Conservation (phyloP, 257 asterid species). For the Nemophila menziesii region DNA sequence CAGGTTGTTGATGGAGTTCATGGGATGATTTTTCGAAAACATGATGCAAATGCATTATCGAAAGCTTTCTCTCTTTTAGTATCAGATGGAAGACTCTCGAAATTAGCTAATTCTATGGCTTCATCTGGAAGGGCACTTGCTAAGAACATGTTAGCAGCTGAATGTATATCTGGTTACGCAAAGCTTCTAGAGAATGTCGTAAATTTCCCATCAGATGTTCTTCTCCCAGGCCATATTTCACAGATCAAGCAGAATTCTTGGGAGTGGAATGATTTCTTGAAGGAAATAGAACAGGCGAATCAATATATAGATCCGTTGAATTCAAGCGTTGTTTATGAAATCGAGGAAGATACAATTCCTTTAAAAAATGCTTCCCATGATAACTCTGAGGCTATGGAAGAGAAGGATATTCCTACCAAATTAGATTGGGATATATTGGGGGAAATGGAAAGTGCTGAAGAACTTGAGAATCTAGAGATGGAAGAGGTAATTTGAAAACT, state of each 20-base stretch:
- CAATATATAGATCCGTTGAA: slow-evolving; percentile 20
- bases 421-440: slow-evolving; percentile 73
- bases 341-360: slow-evolving; percentile 47
- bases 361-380: slow-evolving; percentile 29
- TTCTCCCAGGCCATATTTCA: slow-evolving; percentile 53
- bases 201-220: slow-evolving; percentile 82
- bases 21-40: slow-evolving; percentile 53
- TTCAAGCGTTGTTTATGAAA: slow-evolving; percentile 49
- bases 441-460: slow-evolving; percentile 79
- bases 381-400: slow-evolving; percentile 27
- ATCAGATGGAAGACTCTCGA: slow-evolving; percentile 53
- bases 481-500: slow-evolving; percentile 57
- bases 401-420: slow-evolving; percentile 47
- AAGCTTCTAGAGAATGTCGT: slow-evolving; percentile 59
- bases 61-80: slow-evolving; percentile 58
- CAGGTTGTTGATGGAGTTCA: slow-evolving; percentile 85
- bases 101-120: slow-evolving; percentile 56
- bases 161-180: slow-evolving; percentile 57
- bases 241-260: slow-evolving; percentile 48
- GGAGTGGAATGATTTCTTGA: slow-evolving; percentile 65
- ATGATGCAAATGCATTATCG: slow-evolving; percentile 47
- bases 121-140: slow-evolving; percentile 69
- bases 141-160: slow-evolving; percentile 76
- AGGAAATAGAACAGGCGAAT: slow-evolving; percentile 35
- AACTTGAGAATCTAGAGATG: slow-evolving; percentile 63